These are phyloP conservation scores for Ceratobasidium sp. DNA, from an alignment of 1,284 basidiomycete genomes.

Conservation along the genomic window DNA sequence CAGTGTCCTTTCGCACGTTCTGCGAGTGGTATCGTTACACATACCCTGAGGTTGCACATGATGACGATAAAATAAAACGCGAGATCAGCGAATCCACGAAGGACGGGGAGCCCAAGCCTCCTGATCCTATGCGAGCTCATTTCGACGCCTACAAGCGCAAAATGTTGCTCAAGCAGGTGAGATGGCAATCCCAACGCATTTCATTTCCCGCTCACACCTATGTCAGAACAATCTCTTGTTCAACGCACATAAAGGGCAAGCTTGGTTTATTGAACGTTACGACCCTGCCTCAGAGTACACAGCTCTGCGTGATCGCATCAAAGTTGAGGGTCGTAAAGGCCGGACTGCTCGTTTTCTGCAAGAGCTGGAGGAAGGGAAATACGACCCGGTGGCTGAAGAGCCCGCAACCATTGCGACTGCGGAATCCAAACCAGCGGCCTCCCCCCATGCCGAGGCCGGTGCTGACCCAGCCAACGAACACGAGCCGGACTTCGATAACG, in stretches of 20 bases:
- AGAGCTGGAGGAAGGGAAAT: slow-evolving; percentile 81
- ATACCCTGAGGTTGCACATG: slow-evolving; percentile 75
- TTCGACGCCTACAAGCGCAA: slow-evolving; percentile 94
- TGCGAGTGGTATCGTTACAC: slow-evolving; percentile 88
- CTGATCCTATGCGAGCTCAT: slow-evolving; percentile 75
- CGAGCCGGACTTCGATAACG: slow-evolving; percentile 63
- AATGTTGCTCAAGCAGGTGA: slow-evolving; percentile 81
- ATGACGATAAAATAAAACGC: slow-evolving; percentile 82
- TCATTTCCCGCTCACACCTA: slow-evolving; percentile 52
- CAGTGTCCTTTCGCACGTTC: slow-evolving; percentile 81
- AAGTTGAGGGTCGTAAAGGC: slow-evolving; percentile 81
- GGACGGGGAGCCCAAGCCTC: slow-evolving; percentile 62
- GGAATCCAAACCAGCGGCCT: slow-evolving; percentile 25
- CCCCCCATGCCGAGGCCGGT: slow-evolving; percentile 47
- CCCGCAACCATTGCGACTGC: slow-evolving; percentile 48
- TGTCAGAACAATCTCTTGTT: slow-evolving; percentile 87
- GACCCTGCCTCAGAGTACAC: slow-evolving; percentile 72
- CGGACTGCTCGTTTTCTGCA: slow-evolving; percentile 72
- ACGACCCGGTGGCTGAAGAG: slow-evolving; percentile 65
- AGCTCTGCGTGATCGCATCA: slow-evolving; percentile 73
- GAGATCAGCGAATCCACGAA: slow-evolving; percentile 71
- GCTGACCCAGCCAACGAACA: slow-evolving; percentile 46
- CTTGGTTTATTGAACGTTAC: slow-evolving; percentile 96
- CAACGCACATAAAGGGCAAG: slow-evolving; percentile 86
- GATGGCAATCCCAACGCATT: slow-evolving; percentile 48